phyloP scores from a whole-genome alignment of 352 stramenopile genomes.

The Globisporangium nodosum region DNA sequence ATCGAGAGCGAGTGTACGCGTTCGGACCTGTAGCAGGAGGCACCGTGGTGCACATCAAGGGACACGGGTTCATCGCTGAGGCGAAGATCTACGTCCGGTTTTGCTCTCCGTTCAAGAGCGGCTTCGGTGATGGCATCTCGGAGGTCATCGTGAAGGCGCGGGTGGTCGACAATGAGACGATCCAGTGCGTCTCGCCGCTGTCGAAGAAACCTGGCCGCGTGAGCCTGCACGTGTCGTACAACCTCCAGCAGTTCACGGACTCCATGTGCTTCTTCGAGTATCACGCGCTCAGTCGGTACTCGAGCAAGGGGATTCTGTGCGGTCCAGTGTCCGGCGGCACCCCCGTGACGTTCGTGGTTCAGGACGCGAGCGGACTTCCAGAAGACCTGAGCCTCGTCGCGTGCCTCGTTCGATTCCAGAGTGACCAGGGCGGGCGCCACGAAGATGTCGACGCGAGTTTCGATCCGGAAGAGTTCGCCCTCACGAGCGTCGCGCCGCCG shows the following conservation, averaged over 20 bases:
- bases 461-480: slow-evolving; percentile 19
- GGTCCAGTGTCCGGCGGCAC: slow-evolving; percentile 54
- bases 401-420: slow-evolving; percentile 42
- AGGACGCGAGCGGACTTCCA: slow-evolving; percentile 33
- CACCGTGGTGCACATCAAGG: slow-evolving; percentile 49
- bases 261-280: slow-evolving; percentile 71
- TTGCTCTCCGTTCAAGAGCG: slow-evolving; percentile 29
- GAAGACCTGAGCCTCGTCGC: slow-evolving; percentile 31
- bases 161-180: slow-evolving; percentile 46
- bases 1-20: slow-evolving; percentile 33
- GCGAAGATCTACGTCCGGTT: slow-evolving; percentile 67
- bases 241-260: slow-evolving; percentile 64
- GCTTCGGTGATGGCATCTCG: slow-evolving; percentile 22
- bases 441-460: slow-evolving; percentile 36
- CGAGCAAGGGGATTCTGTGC: slow-evolving; percentile 38
- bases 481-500: slow-evolving; percentile 35
- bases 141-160: slow-evolving; percentile 44
- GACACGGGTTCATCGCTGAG: slow-evolving; percentile 46
- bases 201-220: slow-evolving; percentile 28
- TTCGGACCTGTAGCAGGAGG: slow-evolving; percentile 45
- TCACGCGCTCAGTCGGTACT: slow-evolving; percentile 37
- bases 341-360: slow-evolving; percentile 34
- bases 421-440: slow-evolving; percentile 19
- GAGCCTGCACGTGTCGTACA: slow-evolving; percentile 58
- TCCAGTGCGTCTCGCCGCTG: slow-evolving; percentile 40